A percentile compares a stretch with the other conserved stretches of the same genome.
Conservation (phyloP, 1,139 yeast genomes). For the Taphrina deformans region DNA sequence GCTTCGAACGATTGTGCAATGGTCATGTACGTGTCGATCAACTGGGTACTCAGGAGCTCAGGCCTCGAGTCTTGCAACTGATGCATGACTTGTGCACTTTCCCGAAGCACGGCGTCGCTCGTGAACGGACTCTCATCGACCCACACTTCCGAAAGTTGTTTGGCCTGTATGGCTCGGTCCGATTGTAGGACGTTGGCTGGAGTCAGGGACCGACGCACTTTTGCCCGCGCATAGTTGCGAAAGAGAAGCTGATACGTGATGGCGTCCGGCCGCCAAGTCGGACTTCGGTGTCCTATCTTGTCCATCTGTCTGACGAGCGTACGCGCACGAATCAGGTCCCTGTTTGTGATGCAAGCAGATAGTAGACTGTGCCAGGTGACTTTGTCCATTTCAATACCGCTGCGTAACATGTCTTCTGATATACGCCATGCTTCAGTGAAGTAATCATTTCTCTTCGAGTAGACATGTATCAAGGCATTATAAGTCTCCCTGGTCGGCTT, state of each 20-base stretch:
- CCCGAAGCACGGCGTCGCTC: conserved; percentile 18
- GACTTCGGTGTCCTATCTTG: not conserved
- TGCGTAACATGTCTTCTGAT: conserved; percentile 28
- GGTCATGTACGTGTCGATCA: conserved; percentile 32
- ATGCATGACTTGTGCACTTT: conserved; percentile 22
- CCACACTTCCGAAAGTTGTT: conserved; percentile 12
- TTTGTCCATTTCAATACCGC: conserved; percentile 24
- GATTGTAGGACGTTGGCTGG: not conserved
- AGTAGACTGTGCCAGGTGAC: conserved; percentile 32
- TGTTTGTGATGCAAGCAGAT: conserved; percentile 17
- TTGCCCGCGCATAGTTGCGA: conserved; percentile 32
- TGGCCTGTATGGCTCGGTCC: not conserved
- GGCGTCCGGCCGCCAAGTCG: conserved; percentile 21
- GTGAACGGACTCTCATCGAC: conserved; percentile 19
- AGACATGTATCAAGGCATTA: conserved; percentile 35
- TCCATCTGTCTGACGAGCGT: conserved; percentile 22
- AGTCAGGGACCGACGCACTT: conserved; percentile 2
- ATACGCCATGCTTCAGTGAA: conserved; percentile 34
- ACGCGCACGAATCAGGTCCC: conserved; percentile 31
- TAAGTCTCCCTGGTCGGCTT: conserved; percentile 33
- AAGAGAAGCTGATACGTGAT: conserved; percentile 31
- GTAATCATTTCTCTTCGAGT: conserved; percentile 33
- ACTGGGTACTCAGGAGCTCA: conserved; percentile 18
- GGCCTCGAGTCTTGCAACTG: conserved; percentile 8
- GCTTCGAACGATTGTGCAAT: conserved; percentile 24